phyloP scores from a whole-genome alignment of 768 basidiomycete genomes.

The Coprinopsis cinerea region DNA sequence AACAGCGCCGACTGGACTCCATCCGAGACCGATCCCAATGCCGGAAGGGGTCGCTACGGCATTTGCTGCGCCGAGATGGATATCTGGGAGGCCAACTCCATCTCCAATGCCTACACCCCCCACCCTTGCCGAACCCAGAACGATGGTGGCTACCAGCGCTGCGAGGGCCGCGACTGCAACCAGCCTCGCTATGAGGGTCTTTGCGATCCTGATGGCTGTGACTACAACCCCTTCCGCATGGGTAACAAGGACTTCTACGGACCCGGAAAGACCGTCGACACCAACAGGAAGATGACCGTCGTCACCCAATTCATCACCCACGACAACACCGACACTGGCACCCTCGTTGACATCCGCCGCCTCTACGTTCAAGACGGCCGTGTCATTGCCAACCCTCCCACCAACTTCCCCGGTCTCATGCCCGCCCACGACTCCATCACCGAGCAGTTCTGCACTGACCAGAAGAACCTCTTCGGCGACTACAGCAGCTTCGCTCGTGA shows the following conservation, averaged over 20 bases:
- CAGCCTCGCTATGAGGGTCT: constrained; percentile 12
- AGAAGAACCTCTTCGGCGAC: constrained; percentile 17
- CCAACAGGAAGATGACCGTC: constrained; percentile 19
- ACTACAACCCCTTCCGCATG: constrained; percentile 20
- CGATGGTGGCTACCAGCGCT: constrained; percentile 14
- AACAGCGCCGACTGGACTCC: constrained; percentile 23
- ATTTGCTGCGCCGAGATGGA: constrained; percentile 22
- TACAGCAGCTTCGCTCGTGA: constrained; percentile 14
- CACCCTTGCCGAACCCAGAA: constrained; percentile 16
- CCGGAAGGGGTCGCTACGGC: constrained; percentile 16
- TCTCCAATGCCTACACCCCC: constrained; percentile 18
- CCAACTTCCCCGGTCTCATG: constrained; percentile 11
- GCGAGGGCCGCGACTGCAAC: constrained; percentile 14
- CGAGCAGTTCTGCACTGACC: constrained; percentile 13
- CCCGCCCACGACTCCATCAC: constrained; percentile 14
- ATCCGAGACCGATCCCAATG: constrained; percentile 15
- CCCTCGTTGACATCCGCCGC: constrained; percentile 18
- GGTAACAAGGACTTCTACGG: constrained; percentile 19
- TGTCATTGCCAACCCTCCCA: constrained; percentile 18
- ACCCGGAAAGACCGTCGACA: constrained; percentile 17
- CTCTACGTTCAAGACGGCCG: constrained; percentile 19
- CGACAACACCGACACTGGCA: constrained; percentile 16
- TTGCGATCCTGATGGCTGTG: constrained; percentile 19
- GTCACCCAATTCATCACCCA: constrained; percentile 20
- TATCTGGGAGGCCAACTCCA: constrained; percentile 21